These are phyloP conservation scores for Fusarium sp. DNA, from an alignment of 2,329 filamentous ascomycete genomes.

Conservation along the genomic window DNA sequence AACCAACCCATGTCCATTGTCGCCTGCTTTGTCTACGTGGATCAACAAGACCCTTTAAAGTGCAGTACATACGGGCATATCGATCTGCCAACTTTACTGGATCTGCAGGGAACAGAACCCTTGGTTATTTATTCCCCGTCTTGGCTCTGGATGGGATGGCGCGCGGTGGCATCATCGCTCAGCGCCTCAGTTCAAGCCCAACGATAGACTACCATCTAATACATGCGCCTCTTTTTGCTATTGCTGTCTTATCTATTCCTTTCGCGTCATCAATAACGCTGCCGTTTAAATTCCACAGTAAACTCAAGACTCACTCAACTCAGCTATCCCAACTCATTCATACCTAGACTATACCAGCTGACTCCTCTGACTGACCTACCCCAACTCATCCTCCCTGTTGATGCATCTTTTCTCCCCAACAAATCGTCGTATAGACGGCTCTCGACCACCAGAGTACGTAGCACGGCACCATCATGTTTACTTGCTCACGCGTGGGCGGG, in stretches of 20 bases:
- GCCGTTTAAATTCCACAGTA: not conserved
- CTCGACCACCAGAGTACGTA: conserved; percentile 7
- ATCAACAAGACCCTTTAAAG: conserved; percentile 22
- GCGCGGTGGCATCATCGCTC: conserved; percentile 12
- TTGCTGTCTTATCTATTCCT: not conserved
- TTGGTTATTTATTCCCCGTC: conserved; percentile 13
- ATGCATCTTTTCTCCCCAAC: conserved; percentile 20
- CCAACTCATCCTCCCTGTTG: conserved; percentile 2
- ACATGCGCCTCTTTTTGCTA: conserved; percentile 8
- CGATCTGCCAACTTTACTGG: conserved; percentile 33
- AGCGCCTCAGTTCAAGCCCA: conserved; percentile 13
- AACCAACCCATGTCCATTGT: conserved; percentile 4
- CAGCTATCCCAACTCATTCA: not conserved
- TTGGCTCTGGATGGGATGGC: not conserved
- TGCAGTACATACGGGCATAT: conserved; percentile 14
- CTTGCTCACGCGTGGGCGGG: conserved; percentile 34
- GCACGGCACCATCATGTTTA: conserved; percentile 7
- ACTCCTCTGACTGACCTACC: conserved; percentile 27
- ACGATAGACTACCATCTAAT: not conserved
- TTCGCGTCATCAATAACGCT: conserved; percentile 3
- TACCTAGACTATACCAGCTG: conserved; percentile 27
- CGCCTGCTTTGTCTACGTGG: conserved; percentile 2
- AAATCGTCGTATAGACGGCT: conserved; percentile 6
- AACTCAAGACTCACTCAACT: not conserved
- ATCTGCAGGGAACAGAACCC: conserved; percentile 15